Base-by-base conservation (phyloP, 768 basidiomycete species). In the Russula foetens region DNA sequence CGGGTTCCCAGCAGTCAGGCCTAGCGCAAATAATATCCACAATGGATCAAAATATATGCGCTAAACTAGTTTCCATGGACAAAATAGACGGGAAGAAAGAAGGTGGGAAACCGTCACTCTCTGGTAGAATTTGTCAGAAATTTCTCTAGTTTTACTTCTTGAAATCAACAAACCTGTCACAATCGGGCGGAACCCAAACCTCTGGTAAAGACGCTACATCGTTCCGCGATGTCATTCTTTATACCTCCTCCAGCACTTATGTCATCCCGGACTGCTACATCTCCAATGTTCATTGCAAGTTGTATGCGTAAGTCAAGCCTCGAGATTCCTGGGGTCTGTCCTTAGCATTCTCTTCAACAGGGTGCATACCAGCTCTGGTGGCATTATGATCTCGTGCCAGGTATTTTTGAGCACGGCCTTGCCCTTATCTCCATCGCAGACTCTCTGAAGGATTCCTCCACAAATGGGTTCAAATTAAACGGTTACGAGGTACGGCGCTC, bases 361-460 rank as follows among this genome's bases (percentile, higher is more conserved):
- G 9, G 83, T 92, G 51, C 79, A 76, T 45, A 85, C 88, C 15
- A 83, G 84, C 26, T 79, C 78, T 5, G 90, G 88, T 39, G 86
- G 86, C 2, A 75, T 88, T 35, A 84, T 90, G 65, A 78, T 92
- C 53, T 90, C 90, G 5, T 91, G 90, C 67, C 85, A 90, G 74
- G 89, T 89, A 68, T 23, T 67, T 44, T 43, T 21, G 39, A 41
- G 52, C 28, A 38, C 29, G 21, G 17, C 7, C 28, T 39, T 15
- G 15, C 12, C 19, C 23, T 7, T 17, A 55, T 56, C n/a, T 46
- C 12, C 6, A 8, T 33, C 12, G 15, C 33, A 41, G 63, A 58
- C 43, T 31, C 4, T 55, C 43, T 7, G 11, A 63, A 91, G 89
- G 90, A 92, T 69, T 39, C 83, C 26, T 92, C 90, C 1, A 82